Evolutionary conservation across 2,329 filamentous ascomycete species (phyloP), one percentile per base, ranked within the genome.

Genomic region (Pestalotiopsis sp.): DNA sequence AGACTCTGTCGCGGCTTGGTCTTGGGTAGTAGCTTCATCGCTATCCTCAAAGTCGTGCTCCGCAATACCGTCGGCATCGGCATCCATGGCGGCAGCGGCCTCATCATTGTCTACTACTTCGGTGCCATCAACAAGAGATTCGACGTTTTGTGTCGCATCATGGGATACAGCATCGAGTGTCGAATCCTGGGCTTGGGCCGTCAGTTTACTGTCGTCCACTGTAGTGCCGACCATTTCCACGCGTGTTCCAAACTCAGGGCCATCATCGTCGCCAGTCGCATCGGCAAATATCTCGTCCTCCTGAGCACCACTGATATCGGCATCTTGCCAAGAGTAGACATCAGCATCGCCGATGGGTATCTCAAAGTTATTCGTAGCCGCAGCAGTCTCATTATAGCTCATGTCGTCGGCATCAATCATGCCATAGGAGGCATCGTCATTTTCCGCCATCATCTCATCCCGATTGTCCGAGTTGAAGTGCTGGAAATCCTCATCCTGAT

Each of bases 401-500:
- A 73, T 66, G 22, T 77, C 76, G 58, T 75, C 73, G 20, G 72
- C 73, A 67, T 78, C 77, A 52, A 77, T 71, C 76, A 78, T 78
- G 40, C 75, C 74, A 63, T 75, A 78, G 3, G 76, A 76, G 24
- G 72, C 71, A 70, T 78, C 75, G 56, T 78, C 77, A 13, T 71
- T 73, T 63, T 78, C 77, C 4, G 73, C 76, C 77, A 78, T 78
- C 52, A 77, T 52, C 68, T 78, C 77, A 64, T 78, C 77, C 67
- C 74, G 72, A 9, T 70, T 74, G 64, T 78, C 77, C 4, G 74
- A 71, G 67, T 75, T 76, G 66, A 75, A 76, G n/a, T 74, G 73
- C 7, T 75, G 70, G 24, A 75, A 72, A 39, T 76, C 75, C 30
- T 74, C 72, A 4, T 67, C 61, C 66, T 74, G 71, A 38, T 77